Percentiles rank a stretch among this genome's conserved stretches.
Evolutionary conservation across 441 rosid species (phyloP).

Genomic region (Syzygium malaccense): DNA sequence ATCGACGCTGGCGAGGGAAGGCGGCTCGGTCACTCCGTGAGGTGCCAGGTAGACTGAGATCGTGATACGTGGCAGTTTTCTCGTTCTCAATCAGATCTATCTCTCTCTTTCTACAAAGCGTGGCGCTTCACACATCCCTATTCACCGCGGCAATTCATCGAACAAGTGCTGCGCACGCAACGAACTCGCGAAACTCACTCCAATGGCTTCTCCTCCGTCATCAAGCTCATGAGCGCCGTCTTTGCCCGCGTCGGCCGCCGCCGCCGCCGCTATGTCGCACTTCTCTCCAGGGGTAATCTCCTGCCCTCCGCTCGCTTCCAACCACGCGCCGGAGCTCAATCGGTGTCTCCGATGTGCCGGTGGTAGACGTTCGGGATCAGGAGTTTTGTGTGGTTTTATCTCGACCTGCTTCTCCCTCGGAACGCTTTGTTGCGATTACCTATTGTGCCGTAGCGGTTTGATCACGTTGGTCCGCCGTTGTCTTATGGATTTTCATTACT

Average conservation of each 20-base stretch:
- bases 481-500: background rate
- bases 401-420: background rate
- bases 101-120: background rate
- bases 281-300: slow-evolving; percentile 28
- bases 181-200: background rate
- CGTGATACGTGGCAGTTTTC: background rate
- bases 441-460: background rate
- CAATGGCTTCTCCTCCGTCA: slow-evolving; percentile 1
- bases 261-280: slow-evolving; percentile 33
- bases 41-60: background rate
- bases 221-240: slow-evolving; percentile 60
- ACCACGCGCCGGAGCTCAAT: background rate
- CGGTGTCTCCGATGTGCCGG: background rate
- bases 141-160: slow-evolving; percentile 28
- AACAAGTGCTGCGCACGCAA: slow-evolving; percentile 18
- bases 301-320: background rate
- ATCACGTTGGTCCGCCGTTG: background rate
- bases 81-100: background rate
- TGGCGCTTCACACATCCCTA: background rate
- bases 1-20: background rate
- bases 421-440: background rate
- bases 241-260: slow-evolving; percentile 40
- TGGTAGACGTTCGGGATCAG: background rate
- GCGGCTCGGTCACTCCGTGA: background rate
- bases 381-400: background rate